These are phyloP conservation scores for Plasmodium malariae DNA, from an alignment of 169 alveolate genomes.

Conservation along the genomic window DNA sequence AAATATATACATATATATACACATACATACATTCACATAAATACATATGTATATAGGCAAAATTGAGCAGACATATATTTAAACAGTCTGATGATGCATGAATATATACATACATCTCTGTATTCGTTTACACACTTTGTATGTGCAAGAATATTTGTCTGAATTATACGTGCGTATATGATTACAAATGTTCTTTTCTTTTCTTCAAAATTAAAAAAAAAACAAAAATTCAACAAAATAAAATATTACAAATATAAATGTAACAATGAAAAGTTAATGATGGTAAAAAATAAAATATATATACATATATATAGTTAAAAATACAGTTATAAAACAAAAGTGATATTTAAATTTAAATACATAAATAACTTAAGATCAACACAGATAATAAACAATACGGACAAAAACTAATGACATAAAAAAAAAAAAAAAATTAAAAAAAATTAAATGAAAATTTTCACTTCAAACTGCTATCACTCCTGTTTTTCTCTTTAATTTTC, in stretches of 20 bases:
- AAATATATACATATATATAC: too few relatives aligned
- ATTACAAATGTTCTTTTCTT: neutral
- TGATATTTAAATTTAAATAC: conserved; percentile 1
- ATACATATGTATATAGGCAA: too few relatives aligned
- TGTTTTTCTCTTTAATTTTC: too few relatives aligned
- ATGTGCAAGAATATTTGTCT: too few relatives aligned
- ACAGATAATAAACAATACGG: neutral
- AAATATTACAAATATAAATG: neutral
- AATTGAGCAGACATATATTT: too few relatives aligned
- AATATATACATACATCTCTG: neutral
- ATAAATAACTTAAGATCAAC: neutral
- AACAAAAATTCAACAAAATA: conserved; percentile 1
- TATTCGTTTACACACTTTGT: conserved; percentile 1
- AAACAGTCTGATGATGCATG: too few relatives aligned
- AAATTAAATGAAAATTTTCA: neutral
- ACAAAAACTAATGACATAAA: conserved; percentile 15
- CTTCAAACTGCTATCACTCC: neutral
- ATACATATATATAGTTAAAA: neutral
- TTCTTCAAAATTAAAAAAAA: conserved; percentile 10
- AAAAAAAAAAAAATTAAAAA: conserved; percentile 21
- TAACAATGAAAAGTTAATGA: neutral
- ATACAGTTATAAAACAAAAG: neutral
- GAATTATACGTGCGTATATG: neutral
- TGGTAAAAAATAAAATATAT: neutral
- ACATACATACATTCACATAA: too few relatives aligned